Evolutionary conservation across 2,329 filamentous ascomycete genomes (phyloP).

Genomic region (Fusarium tjaetaba): DNA sequence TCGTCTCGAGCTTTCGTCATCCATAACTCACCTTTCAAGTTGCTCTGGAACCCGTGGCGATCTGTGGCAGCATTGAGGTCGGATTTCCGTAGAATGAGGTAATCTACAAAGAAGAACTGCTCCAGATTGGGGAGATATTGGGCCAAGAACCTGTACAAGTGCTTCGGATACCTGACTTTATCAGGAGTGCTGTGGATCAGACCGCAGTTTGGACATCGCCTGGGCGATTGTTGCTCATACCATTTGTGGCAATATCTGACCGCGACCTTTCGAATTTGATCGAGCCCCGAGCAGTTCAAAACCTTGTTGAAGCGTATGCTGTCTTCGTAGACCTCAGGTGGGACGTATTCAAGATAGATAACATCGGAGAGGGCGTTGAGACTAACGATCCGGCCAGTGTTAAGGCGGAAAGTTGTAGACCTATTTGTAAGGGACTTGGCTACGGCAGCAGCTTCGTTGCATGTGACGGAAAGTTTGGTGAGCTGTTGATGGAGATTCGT

Average conservation of each 20-base stretch:
- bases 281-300: conserved; percentile 44
- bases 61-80: neutral
- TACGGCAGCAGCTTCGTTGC: conserved; percentile 41
- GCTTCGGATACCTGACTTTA: conserved; percentile 48
- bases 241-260: conserved; percentile 56
- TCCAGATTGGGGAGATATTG: conserved; percentile 54
- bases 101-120: conserved; percentile 58
- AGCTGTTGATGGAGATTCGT: conserved; percentile 44
- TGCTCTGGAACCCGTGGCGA: neutral
- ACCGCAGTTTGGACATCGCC: conserved; percentile 49
- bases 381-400: conserved; percentile 43
- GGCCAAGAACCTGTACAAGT: conserved; percentile 57
- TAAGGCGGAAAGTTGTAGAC: conserved; percentile 39
- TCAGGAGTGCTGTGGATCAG: conserved; percentile 42
- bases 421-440: conserved; percentile 34
- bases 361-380: conserved; percentile 46
- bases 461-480: conserved; percentile 41
- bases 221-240: conserved; percentile 44
- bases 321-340: conserved; percentile 41
- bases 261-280: conserved; percentile 52
- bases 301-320: conserved; percentile 41
- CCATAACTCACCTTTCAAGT: conserved; percentile 11
- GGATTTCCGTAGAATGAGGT: conserved; percentile 50
- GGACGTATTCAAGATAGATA: conserved; percentile 50
- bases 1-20: neutral